Conservation (phyloP, 352 stramenopile genomes). For the Elongisporangium undulatum region DNA sequence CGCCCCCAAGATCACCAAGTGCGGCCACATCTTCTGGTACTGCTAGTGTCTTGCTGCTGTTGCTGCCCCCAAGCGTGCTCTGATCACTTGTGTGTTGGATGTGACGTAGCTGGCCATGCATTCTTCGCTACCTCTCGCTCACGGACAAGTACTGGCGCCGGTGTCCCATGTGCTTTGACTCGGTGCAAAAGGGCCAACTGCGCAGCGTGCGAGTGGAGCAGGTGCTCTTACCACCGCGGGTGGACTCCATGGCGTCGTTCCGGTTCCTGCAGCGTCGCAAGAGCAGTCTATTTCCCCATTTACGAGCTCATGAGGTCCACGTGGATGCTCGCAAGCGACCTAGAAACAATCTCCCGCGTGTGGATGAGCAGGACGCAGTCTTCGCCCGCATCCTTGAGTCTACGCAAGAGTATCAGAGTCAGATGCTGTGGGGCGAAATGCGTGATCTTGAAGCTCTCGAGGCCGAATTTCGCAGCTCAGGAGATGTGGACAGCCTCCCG, state of each 20-base stretch:
- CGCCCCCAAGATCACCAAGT: slow-evolving; percentile 84
- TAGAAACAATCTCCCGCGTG: slow-evolving; percentile 38
- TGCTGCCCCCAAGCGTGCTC: not conserved
- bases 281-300: slow-evolving; percentile 62
- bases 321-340: slow-evolving; percentile 19
- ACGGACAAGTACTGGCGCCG: slow-evolving; percentile 86
- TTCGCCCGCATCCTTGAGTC: slow-evolving; percentile 75
- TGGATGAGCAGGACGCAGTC: slow-evolving; percentile 58
- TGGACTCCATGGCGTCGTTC: slow-evolving; percentile 53
- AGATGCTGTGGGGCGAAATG: slow-evolving; percentile 62
- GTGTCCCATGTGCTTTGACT: slow-evolving; percentile 87
- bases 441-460: slow-evolving; percentile 65
- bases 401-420: slow-evolving; percentile 54
- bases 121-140: slow-evolving; percentile 77
- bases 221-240: slow-evolving; percentile 47
- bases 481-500: slow-evolving; percentile 67
- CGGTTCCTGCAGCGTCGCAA: slow-evolving; percentile 72
- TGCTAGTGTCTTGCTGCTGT: not conserved
- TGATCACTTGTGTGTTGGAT: slow-evolving; percentile 1
- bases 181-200: slow-evolving; percentile 76
- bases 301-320: slow-evolving; percentile 13
- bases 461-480: slow-evolving; percentile 62
- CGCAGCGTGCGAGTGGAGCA: slow-evolving; percentile 66
- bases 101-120: slow-evolving; percentile 66
- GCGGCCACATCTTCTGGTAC: slow-evolving; percentile 83